Conservation (phyloP, 257 asterid species). For the Prunella vulgaris region DNA sequence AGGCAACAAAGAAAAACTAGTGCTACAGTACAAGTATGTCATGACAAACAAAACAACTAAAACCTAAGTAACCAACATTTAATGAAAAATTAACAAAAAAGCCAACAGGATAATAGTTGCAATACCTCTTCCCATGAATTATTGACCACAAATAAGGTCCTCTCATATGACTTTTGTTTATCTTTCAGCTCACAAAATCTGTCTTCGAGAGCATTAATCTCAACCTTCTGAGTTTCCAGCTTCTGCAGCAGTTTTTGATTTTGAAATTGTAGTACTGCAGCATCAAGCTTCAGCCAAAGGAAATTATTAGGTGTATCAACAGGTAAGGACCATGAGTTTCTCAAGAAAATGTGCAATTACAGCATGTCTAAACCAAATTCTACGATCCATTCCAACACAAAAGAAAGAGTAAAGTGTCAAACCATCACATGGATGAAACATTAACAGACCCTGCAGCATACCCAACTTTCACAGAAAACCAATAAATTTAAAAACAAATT, state of each 20-base stretch:
- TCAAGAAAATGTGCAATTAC: constrained; percentile 11
- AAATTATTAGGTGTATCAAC: constrained; percentile 7
- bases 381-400: constrained; percentile 2
- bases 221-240: constrained; percentile 84
- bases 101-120: background rate
- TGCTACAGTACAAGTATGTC: background rate
- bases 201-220: constrained; percentile 55
- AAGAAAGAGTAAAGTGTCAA: constrained; percentile 1
- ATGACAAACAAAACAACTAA: background rate
- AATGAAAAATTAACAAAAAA: background rate
- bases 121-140: constrained; percentile 75
- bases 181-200: constrained; percentile 46
- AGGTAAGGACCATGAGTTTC: constrained; percentile 5
- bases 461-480: background rate
- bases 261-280: constrained; percentile 86
- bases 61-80: background rate
- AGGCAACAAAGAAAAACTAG: background rate
- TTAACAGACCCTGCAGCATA: constrained; percentile 1
- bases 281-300: constrained; percentile 62
- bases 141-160: constrained; percentile 43
- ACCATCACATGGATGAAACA: background rate
- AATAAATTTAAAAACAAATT: background rate
- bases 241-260: constrained; percentile 89
- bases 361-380: constrained; percentile 4
- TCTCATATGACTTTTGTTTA: constrained; percentile 58